phyloP scores from a whole-genome alignment of 75 land plant species.

The Picea sitchensis region DNA sequence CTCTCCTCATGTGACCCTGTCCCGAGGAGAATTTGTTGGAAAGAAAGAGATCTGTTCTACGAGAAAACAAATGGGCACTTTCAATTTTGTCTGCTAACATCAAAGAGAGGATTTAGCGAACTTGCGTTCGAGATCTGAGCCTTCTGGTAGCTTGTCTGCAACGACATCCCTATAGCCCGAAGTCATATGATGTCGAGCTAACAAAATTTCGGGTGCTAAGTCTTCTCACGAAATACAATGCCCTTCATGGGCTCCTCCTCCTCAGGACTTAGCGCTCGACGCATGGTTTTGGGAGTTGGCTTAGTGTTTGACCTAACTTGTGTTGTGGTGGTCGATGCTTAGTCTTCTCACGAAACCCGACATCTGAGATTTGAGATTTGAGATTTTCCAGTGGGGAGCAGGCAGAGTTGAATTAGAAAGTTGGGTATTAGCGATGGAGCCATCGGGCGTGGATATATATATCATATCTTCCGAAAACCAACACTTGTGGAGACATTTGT shows the following conservation, averaged over 20 bases:
- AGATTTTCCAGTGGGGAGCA: too few species aligned
- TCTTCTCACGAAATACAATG: background rate
- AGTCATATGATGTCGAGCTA: background rate
- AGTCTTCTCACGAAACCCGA: too few species aligned
- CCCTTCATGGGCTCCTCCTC: background rate
- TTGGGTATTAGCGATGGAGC: conserved; percentile 21
- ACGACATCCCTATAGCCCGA: background rate
- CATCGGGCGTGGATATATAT: conserved; percentile 19
- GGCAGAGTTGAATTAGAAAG: background rate
- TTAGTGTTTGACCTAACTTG: too few species aligned
- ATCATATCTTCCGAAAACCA: conserved; percentile 37
- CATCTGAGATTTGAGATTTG: background rate
- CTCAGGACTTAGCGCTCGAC: too few species aligned
- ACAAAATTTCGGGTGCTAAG: background rate
- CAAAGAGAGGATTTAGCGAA: background rate
- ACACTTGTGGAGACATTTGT: conserved; percentile 37
- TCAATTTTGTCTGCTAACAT: background rate
- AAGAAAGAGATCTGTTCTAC: too few species aligned
- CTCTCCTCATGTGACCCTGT: too few species aligned
- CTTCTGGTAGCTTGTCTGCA: background rate
- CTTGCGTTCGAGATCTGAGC: background rate
- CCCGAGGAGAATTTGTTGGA: too few species aligned
- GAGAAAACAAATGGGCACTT: background rate
- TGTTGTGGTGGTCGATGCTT: too few species aligned
- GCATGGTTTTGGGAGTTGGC: too few species aligned